Evolutionary conservation across 2,329 filamentous ascomycete genomes (phyloP), one percentile per base, ranked within the genome.

Genomic region (Ceratocystiopsis minuta): DNA sequence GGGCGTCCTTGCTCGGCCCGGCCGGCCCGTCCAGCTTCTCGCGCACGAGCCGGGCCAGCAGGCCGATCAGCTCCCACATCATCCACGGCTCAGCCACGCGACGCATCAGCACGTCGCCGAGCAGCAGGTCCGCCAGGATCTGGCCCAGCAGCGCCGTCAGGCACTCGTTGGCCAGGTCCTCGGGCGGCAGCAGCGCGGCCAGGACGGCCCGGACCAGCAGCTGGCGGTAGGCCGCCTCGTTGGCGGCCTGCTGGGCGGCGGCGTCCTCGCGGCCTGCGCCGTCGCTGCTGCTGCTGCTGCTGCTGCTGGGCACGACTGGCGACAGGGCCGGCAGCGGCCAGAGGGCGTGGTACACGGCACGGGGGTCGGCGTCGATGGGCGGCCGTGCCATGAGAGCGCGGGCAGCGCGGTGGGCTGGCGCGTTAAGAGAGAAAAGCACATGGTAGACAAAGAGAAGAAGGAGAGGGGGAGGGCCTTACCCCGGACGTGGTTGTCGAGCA

Each of bases 11-110:
- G 7, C 24, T 10, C 4, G 12, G 13, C 6, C 6, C 31, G 5
- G 31, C 31, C 31, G 31, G 6, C 31, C 11, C 31, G 11, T 11
- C 13, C 3, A 13, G 32, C 41, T 50, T 54, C 43, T 57, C 56
- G 37, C 49, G 52, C 39, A 56, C 47, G 36, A 64, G 53, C 47
- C 62, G 62, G n/a, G 66, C 69, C 46, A 80, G 60, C 55, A 88
- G 92, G 50, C 78, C 80, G 46, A 93, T 71, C 44, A 75, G 70
- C 57, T 93, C 86, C 74, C 80, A 94, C 50, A 96, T 60, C 53
- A 95, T 71, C 83, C 84, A 92, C 18, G 83, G 82, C 60, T 96
- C 79, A 50, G 81, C 85, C 35, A 81, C 69, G 57, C 80, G 92
- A 53, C 79, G 81, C 52, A 78, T 76, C 52, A 95, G 67, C 44